Percentiles rank a stretch among this genome's conserved stretches.
Conservation (phyloP, 1,139 yeast species). For the Magnusiomyces fungicola region DNA sequence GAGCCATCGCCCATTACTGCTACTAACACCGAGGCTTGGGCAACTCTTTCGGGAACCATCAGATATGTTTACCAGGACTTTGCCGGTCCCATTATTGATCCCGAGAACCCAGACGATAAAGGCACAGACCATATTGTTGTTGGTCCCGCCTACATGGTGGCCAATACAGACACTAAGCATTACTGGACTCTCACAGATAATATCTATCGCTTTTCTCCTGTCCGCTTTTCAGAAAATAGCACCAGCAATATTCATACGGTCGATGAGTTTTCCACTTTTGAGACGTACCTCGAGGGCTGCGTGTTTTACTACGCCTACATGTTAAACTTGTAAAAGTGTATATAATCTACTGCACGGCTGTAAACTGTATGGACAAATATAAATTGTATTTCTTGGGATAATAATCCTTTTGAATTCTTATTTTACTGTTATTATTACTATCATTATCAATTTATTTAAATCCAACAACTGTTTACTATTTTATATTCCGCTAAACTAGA, state of each 20-base stretch:
- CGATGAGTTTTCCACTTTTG: slow-evolving; percentile 47
- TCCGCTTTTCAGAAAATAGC: slow-evolving; percentile 15
- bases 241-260: slow-evolving; percentile 43
- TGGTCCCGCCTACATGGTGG: slow-evolving; percentile 65
- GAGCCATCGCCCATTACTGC: slow-evolving; percentile 59
- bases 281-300: slow-evolving; percentile 48
- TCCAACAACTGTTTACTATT: too few species aligned
- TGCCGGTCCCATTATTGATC: slow-evolving; percentile 18
- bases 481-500: too few species aligned
- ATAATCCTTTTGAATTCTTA: too few species aligned
- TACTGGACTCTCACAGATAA: slow-evolving; percentile 70
- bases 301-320: slow-evolving; percentile 54
- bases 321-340: slow-evolving; percentile 29
- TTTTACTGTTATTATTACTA: too few species aligned
- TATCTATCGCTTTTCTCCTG: slow-evolving; percentile 60
- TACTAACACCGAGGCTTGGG: slow-evolving; percentile 43
- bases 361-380: too few species aligned
- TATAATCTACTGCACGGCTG: too few species aligned
- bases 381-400: too few species aligned
- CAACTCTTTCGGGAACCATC: slow-evolving; percentile 48
- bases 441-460: too few species aligned
- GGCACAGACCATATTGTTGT: too few species aligned
- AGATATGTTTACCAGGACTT: slow-evolving; percentile 12
- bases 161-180: slow-evolving; percentile 76
- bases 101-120: too few species aligned